Evolutionary conservation across 345 rosid species (phyloP), one percentile per base, ranked within the genome.

Genomic region (Aurinia saxatilis): DNA sequence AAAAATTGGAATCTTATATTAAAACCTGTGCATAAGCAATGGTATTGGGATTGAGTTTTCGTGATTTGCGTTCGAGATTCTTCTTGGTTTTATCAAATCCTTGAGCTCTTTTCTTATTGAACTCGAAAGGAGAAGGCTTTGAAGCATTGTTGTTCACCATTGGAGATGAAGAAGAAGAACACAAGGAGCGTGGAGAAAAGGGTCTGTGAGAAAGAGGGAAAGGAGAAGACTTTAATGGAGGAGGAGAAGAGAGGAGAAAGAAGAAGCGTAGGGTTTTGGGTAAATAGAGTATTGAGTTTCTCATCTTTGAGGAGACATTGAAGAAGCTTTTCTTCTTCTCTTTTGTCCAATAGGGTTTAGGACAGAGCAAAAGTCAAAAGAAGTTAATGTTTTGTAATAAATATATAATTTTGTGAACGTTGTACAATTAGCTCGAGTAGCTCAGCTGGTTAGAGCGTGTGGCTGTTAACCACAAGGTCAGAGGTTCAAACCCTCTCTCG

Each of bases 391-490:
- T 21, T 21, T 21, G 25, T 21, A n/a, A n/a, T n/a, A n/a, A n/a
- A n/a, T n/a, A n/a, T n/a, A n/a, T n/a, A n/a, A n/a, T n/a, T n/a
- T n/a, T n/a, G n/a, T n/a, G n/a, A n/a, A n/a, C n/a, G n/a, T n/a
- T n/a, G n/a, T n/a, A n/a, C n/a, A n/a, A n/a, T n/a, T n/a, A 10
- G 87, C 86, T 82, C 84, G 84, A 80, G 62, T 84, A 82, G 88
- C 86, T 90, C 95, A 86, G 88, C 73, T 82, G 97, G 88, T 68
- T 84, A 85, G 91, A 84, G 83, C 88, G 85, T 87, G 86, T 82
- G 85, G 91, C 86, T 84, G 81, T 85, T 85, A 87, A 90, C 72
- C 65, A 57, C 66, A 68, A 68, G 66, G 73, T 60, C 66, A 31
- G 66, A 68, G 60, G 72, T 68, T 67, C 72, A 47, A 59, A 59